Percentiles rank a stretch among this genome's conserved stretches.
phyloP scores from a whole-genome alignment of 164 flowering plant genomes.

The Vitis rotundifolia region DNA sequence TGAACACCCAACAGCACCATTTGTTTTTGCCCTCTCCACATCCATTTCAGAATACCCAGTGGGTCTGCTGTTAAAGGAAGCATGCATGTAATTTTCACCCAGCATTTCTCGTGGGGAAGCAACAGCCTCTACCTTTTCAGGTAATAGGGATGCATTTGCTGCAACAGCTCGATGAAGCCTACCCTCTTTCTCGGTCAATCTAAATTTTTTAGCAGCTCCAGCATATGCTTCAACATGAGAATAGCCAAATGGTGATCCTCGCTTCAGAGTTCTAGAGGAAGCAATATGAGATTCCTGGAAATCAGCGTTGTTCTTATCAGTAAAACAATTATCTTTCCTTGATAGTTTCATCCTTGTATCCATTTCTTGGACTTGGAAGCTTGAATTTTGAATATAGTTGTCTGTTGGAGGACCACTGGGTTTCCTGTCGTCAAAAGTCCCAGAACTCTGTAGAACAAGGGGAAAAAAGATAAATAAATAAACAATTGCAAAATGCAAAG shows the following conservation, averaged over 20 bases:
- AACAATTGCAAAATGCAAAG: not conserved
- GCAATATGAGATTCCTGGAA: slow-evolving; percentile 26
- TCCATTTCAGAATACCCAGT: slow-evolving; percentile 41
- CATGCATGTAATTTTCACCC: slow-evolving; percentile 52
- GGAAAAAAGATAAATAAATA: slow-evolving; percentile 8
- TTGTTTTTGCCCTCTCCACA: slow-evolving; percentile 35
- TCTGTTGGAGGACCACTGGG: slow-evolving; percentile 9
- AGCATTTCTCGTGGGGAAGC: slow-evolving; percentile 44
- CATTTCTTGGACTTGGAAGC: slow-evolving; percentile 11
- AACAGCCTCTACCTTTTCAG: slow-evolving; percentile 59
- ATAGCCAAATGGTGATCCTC: slow-evolving; percentile 25
- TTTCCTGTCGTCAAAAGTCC: slow-evolving; percentile 28
- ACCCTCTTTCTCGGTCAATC: slow-evolving; percentile 38
- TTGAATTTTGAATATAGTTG: slow-evolving; percentile 18
- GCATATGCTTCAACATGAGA: slow-evolving; percentile 27
- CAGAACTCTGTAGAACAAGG: slow-evolving; percentile 35
- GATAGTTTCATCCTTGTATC: slow-evolving; percentile 15
- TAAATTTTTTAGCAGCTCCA: slow-evolving; percentile 30
- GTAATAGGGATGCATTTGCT: slow-evolving; percentile 24
- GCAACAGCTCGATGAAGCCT: slow-evolving; percentile 19
- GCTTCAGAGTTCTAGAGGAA: slow-evolving; percentile 39
- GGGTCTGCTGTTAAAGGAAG: slow-evolving; percentile 43
- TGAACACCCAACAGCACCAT: slow-evolving; percentile 33
- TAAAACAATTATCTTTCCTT: slow-evolving; percentile 15
- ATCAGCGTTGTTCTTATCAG: slow-evolving; percentile 11